Evolutionary conservation across 331 rosid genomes (phyloP).

Genomic region (Malus hybrid): DNA sequence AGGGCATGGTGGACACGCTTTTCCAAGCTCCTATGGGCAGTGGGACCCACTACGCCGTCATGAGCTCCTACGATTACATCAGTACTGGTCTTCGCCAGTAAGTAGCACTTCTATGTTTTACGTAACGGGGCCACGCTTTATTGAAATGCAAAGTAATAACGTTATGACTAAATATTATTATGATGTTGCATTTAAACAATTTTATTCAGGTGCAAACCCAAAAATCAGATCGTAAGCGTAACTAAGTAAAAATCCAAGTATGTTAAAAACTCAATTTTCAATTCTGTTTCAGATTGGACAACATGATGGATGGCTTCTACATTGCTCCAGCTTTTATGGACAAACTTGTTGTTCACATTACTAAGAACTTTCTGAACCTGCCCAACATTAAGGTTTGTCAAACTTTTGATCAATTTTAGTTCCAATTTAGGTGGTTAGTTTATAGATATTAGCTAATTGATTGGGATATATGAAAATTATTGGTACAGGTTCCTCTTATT

Average conservation of each 20-base stretch:
- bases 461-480: neutral
- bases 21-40: conserved; percentile 63
- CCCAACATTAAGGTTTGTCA: conserved; percentile 44
- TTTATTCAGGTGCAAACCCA: too few relatives aligned
- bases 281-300: conserved; percentile 35
- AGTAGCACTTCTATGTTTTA: neutral
- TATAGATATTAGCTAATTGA: neutral
- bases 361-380: conserved; percentile 47
- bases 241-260: too few relatives aligned
- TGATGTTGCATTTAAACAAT: too few relatives aligned
- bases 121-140: neutral
- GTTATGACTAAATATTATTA: too few relatives aligned
- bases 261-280: neutral
- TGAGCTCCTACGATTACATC: conserved; percentile 71
- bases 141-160: neutral
- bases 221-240: neutral
- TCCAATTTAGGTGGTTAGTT: neutral
- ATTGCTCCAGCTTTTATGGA: conserved; percentile 60
- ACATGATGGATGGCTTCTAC: conserved; percentile 41
- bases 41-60: conserved; percentile 76
- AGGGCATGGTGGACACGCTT: conserved; percentile 68
- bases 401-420: neutral
- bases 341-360: conserved; percentile 45
- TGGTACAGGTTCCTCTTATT: conserved; percentile 44
- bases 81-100: conserved; percentile 78